phyloP scores from a whole-genome alignment of 495 filamentous ascomycete genomes.

The Patellaria atrata region DNA sequence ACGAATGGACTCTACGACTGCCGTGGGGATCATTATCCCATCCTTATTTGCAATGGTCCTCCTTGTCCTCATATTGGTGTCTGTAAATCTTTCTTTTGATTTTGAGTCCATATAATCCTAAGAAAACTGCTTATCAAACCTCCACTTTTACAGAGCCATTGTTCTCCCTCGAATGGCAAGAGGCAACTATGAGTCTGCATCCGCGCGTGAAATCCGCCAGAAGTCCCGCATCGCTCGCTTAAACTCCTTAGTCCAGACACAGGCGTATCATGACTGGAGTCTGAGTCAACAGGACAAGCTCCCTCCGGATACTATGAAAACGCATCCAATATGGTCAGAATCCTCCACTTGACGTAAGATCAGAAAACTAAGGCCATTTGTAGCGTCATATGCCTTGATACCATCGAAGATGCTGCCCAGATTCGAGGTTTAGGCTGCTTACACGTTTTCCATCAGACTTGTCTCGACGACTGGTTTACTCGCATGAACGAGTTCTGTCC shows the following conservation, averaged over 20 bases:
- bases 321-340: constrained; percentile 13
- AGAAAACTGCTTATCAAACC: too few relatives aligned
- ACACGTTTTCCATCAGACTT: constrained; percentile 19
- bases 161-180: constrained; percentile 2
- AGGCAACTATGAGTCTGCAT: constrained; percentile 1
- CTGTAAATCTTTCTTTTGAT: too few relatives aligned
- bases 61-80: constrained; percentile 9
- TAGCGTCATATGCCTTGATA: constrained; percentile 19
- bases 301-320: constrained; percentile 4
- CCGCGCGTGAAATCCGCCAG: constrained; percentile 8
- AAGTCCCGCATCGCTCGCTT: constrained; percentile 13
- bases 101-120: too few relatives aligned
- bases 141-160: constrained; percentile 4
- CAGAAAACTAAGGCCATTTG: constrained; percentile 1
- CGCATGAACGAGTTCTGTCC: constrained; percentile 19
- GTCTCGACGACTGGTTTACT: constrained; percentile 18
- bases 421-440: constrained; percentile 17
- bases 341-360: background rate
- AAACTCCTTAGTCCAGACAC: constrained; percentile 9
- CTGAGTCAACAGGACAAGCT: constrained; percentile 8
- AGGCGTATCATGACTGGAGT: constrained; percentile 14
- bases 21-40: constrained; percentile 9
- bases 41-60: constrained; percentile 9
- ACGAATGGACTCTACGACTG: constrained; percentile 1
- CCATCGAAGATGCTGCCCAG: constrained; percentile 13